Evolutionary conservation across 1,284 basidiomycete genomes (phyloP), one percentile per base, ranked within the genome.

Genomic region (Ustilago xerochloae): DNA sequence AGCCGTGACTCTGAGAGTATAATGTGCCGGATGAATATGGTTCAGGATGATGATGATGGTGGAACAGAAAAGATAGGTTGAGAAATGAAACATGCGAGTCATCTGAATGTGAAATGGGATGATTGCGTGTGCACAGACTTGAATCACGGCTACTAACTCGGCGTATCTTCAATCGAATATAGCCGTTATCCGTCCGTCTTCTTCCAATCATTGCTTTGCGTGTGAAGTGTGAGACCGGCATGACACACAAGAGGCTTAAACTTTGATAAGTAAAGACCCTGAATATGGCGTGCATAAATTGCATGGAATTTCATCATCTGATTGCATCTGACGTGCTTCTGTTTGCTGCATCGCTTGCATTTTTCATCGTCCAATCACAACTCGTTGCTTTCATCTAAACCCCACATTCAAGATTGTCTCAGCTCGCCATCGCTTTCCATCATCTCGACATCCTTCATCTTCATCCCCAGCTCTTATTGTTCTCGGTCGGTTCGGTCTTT

Each of bases 261-360:
- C 22, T 9, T 13, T 13, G 38, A n/a, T 20, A 15, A 8, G 18
- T 6, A 35, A 10, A 4, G 9, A n/a, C n/a, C n/a, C n/a, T n/a
- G n/a, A n/a, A 29, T 20, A 22, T 4, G 26, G 30, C 13, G 36
- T 33, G 46, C 43, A 38, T 22, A 54, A 38, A 28, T 15, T 41
- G 43, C 28, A 28, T 22, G 30, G 16, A 35, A 68, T 68, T 59
- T 63, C 60, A 68, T 63, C 66, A 68, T 68, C 60, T 20, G 28
- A 33, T 39, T 33, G 39, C 56, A 38, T 63, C 56, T 68, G 66
- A 63, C 56, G 60, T 68, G 66, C 66, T 67, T 52, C 28, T 22
- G 2, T 28, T 20, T 45, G 22, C 35, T 18, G 5, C 12, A n/a
- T 49, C 35, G n/a, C 9, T 33, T 39, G n/a, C 20, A 30, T 30